A percentile compares a stretch with the other conserved stretches of the same genome.
Conservation (phyloP, 2,329 filamentous ascomycete genomes). For the Cladosporium sp. region DNA sequence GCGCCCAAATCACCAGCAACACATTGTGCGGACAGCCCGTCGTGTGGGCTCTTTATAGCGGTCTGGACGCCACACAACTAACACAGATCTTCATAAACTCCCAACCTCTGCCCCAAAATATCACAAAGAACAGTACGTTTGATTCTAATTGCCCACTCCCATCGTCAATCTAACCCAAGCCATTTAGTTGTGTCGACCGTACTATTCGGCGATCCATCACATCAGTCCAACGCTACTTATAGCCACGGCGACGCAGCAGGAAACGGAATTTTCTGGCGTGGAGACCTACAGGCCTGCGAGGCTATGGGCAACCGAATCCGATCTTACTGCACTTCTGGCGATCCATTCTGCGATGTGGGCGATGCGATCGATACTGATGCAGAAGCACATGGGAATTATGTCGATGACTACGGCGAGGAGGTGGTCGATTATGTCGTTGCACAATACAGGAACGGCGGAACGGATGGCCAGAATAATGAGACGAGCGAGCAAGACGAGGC, state of each 20-base stretch:
- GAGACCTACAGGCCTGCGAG: not conserved
- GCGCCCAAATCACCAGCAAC: constrained; percentile 2
- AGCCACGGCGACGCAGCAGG: constrained; percentile 1
- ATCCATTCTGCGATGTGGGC: constrained; percentile 2
- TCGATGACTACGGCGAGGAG: not conserved
- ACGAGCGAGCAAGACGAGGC: not conserved
- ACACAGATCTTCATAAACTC: not conserved
- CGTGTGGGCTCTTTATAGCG: constrained; percentile 1
- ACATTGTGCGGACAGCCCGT: constrained; percentile 1
- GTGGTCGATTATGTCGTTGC: constrained; percentile 1
- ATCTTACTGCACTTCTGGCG: constrained; percentile 2
- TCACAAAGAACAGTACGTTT: constrained; percentile 2
- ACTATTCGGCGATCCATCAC: not conserved
- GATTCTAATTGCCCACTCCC: not conserved
- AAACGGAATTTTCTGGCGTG: constrained; percentile 1
- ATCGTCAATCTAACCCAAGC: not conserved
- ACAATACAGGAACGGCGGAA: not conserved
- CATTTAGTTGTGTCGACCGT: constrained; percentile 1
- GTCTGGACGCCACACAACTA: not conserved
- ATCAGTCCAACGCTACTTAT: constrained; percentile 1
- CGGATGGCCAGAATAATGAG: not conserved
- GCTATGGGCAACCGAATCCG: constrained; percentile 1
- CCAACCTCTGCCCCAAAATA: not conserved
- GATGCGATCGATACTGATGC: not conserved
- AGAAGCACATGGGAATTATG: constrained; percentile 1